Base-by-base conservation (phyloP, 2,329 filamentous ascomycete species). In the Aspergillus neoniger region DNA sequence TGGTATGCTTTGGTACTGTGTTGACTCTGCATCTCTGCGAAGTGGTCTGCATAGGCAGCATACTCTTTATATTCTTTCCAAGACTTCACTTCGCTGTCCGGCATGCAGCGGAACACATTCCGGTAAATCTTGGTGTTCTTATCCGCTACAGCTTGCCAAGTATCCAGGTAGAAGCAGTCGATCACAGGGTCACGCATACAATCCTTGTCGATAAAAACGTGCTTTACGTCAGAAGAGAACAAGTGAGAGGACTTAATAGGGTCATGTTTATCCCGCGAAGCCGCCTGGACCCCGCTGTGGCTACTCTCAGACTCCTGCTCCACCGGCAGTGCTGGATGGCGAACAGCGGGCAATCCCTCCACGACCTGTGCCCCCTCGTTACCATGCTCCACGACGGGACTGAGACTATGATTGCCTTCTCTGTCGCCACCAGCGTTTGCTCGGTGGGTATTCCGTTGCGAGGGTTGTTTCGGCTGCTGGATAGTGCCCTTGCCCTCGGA, bases 121-220 rank as follows among this genome's bases (percentile, higher is more conserved):
- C 95, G 90, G 79, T 91, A 99, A 51, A 99, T 85, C 73, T 92
- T 94, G 3, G 95, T 99, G 74, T 99, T 99, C 80, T 98, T 98
- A 64, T 90, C 88, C 0, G 95, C 95, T 56, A 92, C 88, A 17
- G 87, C 84, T 65, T 89, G 88, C 96, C 96, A 99, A 1, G 91
- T 88, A 63, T 96, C 91, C 49, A 95, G 86, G 73, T 91, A 91
- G 77, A 99, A 99, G 1, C 84, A 80, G 57, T 91, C 85, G 60
- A 89, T 88, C 43, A 99, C 79, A 0, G 96, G 95, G 76, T 99
- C 95, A 15, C 84, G 86, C 92, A 99, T 99, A 77, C 94, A 98
- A 73, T 98, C 91, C 68, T 93, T 91, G 64, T 91, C 87, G 25
- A 99, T 85, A 36, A 85, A 80, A 0, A 92, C 91, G 19, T 84